A percentile compares a stretch with the other conserved stretches of the same genome.
Evolutionary conservation across 257 asterid species (phyloP).

Genomic region (Solanum gracilifrons): DNA sequence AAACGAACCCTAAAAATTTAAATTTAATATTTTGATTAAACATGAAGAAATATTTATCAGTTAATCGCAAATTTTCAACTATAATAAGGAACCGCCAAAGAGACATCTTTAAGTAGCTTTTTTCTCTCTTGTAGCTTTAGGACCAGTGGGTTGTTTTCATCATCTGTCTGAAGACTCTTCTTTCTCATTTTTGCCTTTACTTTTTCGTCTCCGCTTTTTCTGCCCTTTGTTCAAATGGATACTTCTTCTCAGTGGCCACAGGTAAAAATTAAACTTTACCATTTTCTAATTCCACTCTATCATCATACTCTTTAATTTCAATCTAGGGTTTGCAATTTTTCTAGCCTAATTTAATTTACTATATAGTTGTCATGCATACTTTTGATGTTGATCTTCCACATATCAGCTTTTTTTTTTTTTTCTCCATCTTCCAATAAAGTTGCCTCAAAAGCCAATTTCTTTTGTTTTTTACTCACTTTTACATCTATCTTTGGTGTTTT

Average conservation of each 20-base stretch:
- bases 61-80: neutral
- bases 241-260: conserved; percentile 96
- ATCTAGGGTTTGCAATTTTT: conserved; percentile 22
- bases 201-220: conserved; percentile 8
- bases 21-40: too few species aligned
- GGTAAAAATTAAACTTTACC: conserved; percentile 45
- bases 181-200: conserved; percentile 9
- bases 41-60: too few species aligned
- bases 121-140: conserved; percentile 31
- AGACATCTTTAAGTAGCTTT: conserved; percentile 49
- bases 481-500: neutral
- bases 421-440: conserved; percentile 28
- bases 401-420: neutral
- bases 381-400: conserved; percentile 7
- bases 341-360: neutral
- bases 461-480: conserved; percentile 15
- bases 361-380: neutral
- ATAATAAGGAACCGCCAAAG: conserved; percentile 44
- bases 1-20: too few species aligned
- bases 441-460: conserved; percentile 1
- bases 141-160: conserved; percentile 35
- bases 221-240: conserved; percentile 57
- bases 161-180: conserved; percentile 22
- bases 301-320: conserved; percentile 20
- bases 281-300: conserved; percentile 21